A percentile compares a stretch with the other conserved stretches of the same genome.
Evolutionary conservation across 495 filamentous ascomycete species (phyloP).

Genomic region (Xylaria scruposa): DNA sequence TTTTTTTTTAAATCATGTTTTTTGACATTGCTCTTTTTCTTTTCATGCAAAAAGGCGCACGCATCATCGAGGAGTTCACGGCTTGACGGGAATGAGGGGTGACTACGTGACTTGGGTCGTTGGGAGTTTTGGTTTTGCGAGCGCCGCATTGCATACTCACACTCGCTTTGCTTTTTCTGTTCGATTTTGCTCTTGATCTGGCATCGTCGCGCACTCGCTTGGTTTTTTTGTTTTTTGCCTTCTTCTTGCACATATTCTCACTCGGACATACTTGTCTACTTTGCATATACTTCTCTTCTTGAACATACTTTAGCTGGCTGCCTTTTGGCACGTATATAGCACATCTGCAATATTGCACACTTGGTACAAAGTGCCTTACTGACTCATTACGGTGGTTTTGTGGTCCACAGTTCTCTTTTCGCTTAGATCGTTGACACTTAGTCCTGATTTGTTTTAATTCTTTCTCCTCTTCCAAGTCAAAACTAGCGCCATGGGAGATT

Average conservation of each 20-base stretch:
- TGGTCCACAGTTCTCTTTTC: too few species aligned
- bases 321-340: conserved; percentile 9
- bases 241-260: conserved; percentile 9
- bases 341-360: conserved; percentile 15
- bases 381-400: neutral
- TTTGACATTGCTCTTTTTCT: neutral
- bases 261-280: conserved; percentile 17
- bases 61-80: conserved; percentile 10
- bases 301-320: conserved; percentile 29
- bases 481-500: too few species aligned
- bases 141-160: conserved; percentile 16
- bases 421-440: too few species aligned
- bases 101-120: neutral
- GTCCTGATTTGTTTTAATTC: too few species aligned
- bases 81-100: neutral
- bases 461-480: too few species aligned
- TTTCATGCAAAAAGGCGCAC: conserved; percentile 17
- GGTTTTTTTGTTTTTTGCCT: neutral
- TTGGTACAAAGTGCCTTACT: neutral
- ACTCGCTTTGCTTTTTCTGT: conserved; percentile 11
- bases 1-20: neutral
- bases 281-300: conserved; percentile 32
- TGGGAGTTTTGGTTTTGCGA: conserved; percentile 15
- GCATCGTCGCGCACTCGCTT: neutral
- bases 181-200: neutral